Evolutionary conservation across 1,139 yeast species (phyloP), one percentile per base, ranked within the genome.

Genomic region (Hyphopichia wangnamkhiaoensis): DNA sequence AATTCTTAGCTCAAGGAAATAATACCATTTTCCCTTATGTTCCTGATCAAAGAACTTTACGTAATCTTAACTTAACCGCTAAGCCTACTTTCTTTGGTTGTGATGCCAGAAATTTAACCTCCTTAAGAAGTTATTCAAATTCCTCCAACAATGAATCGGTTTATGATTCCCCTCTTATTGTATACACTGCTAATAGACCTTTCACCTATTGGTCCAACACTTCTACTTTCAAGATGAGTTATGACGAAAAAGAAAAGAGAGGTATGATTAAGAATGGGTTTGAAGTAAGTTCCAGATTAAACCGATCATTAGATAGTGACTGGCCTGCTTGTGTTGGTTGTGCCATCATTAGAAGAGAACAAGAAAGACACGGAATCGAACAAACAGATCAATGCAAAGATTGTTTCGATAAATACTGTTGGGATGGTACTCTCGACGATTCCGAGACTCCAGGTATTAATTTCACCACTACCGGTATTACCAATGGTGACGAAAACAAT

Each of bases 1-100:
- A 84, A 62, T 85, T 86, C 56, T 63, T 68, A 15, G 25, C 56
- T 3, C 84, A 80, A 56, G 89, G 84, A 17, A 76, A 80, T 48
- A 79, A 79, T 31, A 78, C 85, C 23, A 65, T 81, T 3, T 87
- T 87, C 76, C 96, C 96, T 24, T 81, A 84, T 52, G 95, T 90
- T 39, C 97, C 97, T n/a, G 91, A 80, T 57, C 62, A 58, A 18
- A 66, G 73, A 35, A 76, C 94, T 0, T 87, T 89, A 58, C 54
- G 82, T 35, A 73, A 74, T 46, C 54, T 68, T 43, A 85, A 85
- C 46, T 65, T 84, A 44, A 79, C 85, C 9, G 67, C 80, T 5
- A 77, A 62, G 51, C 95, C 96, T 41, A 74, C 88, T 0, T 89
- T 90, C 67, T 89, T 89, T 55, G 97, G 97, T 33, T 90, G 97